Percentiles rank a stretch among this genome's conserved stretches.
phyloP scores from a whole-genome alignment of 306 rosid species.

The Castanea sativa region DNA sequence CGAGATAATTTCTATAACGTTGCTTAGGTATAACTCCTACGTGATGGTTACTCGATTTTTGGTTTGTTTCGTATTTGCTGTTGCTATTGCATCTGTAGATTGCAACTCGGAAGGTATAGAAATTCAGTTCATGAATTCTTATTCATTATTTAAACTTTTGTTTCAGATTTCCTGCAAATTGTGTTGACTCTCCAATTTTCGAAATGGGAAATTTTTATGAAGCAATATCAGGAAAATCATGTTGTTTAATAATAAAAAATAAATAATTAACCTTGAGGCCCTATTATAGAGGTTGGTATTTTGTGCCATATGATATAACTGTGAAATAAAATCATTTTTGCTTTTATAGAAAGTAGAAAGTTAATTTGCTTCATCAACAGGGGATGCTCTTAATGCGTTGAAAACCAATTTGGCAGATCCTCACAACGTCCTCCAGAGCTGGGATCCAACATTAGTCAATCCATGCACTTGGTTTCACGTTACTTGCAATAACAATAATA shows the following conservation, averaged over 20 bases:
- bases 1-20: neutral
- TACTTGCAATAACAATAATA: neutral
- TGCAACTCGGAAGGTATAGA: slow-evolving; percentile 26
- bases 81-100: slow-evolving; percentile 23
- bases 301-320: too few relatives aligned
- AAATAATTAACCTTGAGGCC: neutral
- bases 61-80: slow-evolving; percentile 7
- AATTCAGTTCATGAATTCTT: too few relatives aligned
- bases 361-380: neutral
- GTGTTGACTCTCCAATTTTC: too few relatives aligned
- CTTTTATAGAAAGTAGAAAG: too few relatives aligned
- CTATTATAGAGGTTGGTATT: too few relatives aligned
- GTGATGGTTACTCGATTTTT: slow-evolving; percentile 4
- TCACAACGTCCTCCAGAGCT: slow-evolving; percentile 26
- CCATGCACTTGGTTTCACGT: slow-evolving; percentile 40
- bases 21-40: neutral
- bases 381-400: slow-evolving; percentile 26
- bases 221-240: neutral
- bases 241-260: neutral
- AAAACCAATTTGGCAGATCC: slow-evolving; percentile 26
- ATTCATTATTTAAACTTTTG: neutral
- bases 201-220: neutral
- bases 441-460: slow-evolving; percentile 23
- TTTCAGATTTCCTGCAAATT: neutral
- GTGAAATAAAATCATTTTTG: too few relatives aligned